phyloP scores from a whole-genome alignment of 2,329 filamentous ascomycete species.

The Blastomyces silverae region DNA sequence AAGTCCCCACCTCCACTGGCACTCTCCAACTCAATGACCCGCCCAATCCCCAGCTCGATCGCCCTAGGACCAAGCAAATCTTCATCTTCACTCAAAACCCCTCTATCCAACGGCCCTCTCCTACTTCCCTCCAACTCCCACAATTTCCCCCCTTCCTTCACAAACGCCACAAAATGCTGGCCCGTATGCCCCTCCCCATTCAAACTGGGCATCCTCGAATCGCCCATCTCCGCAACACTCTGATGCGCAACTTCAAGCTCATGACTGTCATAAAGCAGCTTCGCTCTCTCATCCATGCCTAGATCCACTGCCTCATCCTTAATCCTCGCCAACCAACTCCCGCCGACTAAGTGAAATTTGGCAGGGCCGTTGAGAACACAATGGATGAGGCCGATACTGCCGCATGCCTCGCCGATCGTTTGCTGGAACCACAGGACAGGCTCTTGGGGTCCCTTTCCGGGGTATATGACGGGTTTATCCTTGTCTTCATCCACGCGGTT shows the following conservation, averaged over 20 bases:
- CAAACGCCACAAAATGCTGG: conserved; percentile 32
- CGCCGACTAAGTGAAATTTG: conserved; percentile 34
- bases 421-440: conserved; percentile 55
- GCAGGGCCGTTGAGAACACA: conserved; percentile 47
- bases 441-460: conserved; percentile 36
- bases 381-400: conserved; percentile 53
- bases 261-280: conserved; percentile 44
- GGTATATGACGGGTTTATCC: conserved; percentile 29
- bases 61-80: conserved; percentile 30
- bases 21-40: conserved; percentile 20
- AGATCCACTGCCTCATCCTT: conserved; percentile 42
- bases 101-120: conserved; percentile 30
- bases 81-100: conserved; percentile 26
- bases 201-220: conserved; percentile 21
- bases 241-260: conserved; percentile 23
- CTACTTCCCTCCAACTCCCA: conserved; percentile 33
- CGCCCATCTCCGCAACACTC: conserved; percentile 24
- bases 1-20: conserved; percentile 14
- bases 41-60: conserved; percentile 27
- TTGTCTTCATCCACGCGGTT: too few relatives aligned
- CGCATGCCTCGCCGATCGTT: conserved; percentile 54
- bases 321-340: conserved; percentile 32
- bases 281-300: conserved; percentile 42
- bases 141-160: conserved; percentile 30
- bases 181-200: conserved; percentile 21